phyloP scores from a whole-genome alignment of 1,284 basidiomycete species.

The Trichosporon faecale region DNA sequence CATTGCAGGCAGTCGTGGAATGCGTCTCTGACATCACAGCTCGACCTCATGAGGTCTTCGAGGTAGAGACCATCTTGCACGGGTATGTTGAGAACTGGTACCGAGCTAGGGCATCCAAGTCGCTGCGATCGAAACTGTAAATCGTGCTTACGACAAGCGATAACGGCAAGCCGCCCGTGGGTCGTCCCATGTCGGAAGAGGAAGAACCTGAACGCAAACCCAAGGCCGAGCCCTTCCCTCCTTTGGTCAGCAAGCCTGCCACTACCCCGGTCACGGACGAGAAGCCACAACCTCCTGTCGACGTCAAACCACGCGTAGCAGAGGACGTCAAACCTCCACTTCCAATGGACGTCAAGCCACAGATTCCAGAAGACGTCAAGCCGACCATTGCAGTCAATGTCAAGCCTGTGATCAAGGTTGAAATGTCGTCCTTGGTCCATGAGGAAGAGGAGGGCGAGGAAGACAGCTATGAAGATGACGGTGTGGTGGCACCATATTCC shows the following conservation, averaged over 20 bases:
- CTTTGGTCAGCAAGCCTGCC: neutral
- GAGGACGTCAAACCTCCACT: no score
- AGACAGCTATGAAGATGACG: slow-evolving; percentile 11
- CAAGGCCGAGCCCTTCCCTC: neutral
- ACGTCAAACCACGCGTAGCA: neutral
- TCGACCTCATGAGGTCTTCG: neutral
- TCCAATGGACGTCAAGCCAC: neutral
- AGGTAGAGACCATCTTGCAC: neutral
- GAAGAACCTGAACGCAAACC: neutral
- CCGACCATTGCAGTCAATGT: neutral
- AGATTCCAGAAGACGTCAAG: neutral
- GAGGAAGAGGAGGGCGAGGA: slow-evolving; percentile 1
- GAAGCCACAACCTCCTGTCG: neutral
- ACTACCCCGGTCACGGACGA: neutral
- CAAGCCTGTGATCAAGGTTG: neutral
- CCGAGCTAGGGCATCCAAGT: neutral
- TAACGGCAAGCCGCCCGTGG: neutral
- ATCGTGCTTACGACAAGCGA: neutral
- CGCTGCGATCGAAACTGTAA: neutral
- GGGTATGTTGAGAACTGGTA: neutral
- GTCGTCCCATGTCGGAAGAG: neutral
- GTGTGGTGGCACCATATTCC: neutral
- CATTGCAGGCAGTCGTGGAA: neutral
- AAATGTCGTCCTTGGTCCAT: neutral
- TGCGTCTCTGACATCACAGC: neutral